Conservation (phyloP, 139 green algal genomes). For the Coelastrella sp. region DNA sequence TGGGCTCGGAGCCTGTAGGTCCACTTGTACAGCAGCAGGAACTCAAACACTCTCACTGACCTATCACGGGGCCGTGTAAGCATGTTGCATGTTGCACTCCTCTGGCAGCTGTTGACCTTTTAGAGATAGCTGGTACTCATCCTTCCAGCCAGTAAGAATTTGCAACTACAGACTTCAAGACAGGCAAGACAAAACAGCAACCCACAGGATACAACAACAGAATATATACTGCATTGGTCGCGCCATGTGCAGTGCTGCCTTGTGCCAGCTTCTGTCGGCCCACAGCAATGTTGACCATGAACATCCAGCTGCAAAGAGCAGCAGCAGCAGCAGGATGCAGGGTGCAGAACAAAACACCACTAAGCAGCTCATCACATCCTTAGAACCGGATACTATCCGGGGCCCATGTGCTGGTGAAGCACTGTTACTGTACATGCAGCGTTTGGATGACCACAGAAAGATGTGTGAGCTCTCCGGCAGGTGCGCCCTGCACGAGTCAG, state of each 20-base stretch:
- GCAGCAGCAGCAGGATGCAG: not conserved
- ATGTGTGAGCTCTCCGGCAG: constrained; percentile 42
- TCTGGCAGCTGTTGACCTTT: too few species aligned
- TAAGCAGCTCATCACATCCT: not conserved
- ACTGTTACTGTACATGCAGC: constrained; percentile 43
- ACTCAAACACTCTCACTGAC: too few species aligned
- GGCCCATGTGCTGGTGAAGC: not conserved
- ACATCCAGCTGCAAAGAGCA: not conserved
- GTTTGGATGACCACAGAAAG: constrained; percentile 47
- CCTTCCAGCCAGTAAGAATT: too few species aligned
- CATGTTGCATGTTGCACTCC: too few species aligned
- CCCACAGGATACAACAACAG: too few species aligned
- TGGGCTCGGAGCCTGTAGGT: too few species aligned
- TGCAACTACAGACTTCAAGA: too few species aligned
- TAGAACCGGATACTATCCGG: not conserved
- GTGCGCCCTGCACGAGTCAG: constrained; percentile 14
- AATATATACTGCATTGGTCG: not conserved
- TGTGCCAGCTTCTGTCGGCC: not conserved
- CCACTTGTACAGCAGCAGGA: too few species aligned
- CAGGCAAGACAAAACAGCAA: not conserved
- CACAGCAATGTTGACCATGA: not conserved
- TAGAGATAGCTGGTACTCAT: too few species aligned
- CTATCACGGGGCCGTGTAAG: too few species aligned
- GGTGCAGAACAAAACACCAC: not conserved
- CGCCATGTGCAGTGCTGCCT: not conserved